Base-by-base conservation (phyloP, 352 stramenopile species). In the Globisporangium nodosum region DNA sequence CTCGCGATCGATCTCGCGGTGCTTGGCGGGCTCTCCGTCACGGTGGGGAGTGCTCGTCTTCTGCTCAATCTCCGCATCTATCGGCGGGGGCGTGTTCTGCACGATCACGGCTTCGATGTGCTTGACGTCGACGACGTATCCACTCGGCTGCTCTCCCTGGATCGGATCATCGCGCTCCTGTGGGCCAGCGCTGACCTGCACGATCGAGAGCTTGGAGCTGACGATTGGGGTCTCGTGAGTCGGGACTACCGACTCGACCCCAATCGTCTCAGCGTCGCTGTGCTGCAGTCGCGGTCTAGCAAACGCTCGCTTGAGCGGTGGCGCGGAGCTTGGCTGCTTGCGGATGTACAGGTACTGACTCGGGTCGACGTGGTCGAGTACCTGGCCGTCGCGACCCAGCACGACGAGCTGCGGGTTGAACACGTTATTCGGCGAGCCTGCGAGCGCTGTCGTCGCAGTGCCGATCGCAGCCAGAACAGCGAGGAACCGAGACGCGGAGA, bases 311-410 rank as follows among this genome's bases (percentile, higher is more conserved):
- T 27, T 12, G n/a, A 21, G 5, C 21, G 42, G 13, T 1, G 27
- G 13, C 6, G 39, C n/a, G 18, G 42, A 20, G 58, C 58, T 42
- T 51, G 70, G 39, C 20, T 30, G 52, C 13, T 15, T 40, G 56
- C 39, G 49, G 8, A 45, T 42, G 13, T 49, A 61, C 35, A 76
- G 63, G 60, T 74, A 78, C 20, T 71, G 54, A 37, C 45, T 66
- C 4, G 72, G 70, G 39, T 78, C 70, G 4, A 49, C 69, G 20
- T 61, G 63, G 16, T 57, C 51, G 16, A 81, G 56, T 1, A 73
- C 63, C 39, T 66, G 69, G 39, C 69, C 72, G 24, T 76, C 67
- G 9, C 57, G 66, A 5, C 65, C 65, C 3, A 81, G 60, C 49
- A 81, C 72, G 27, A 81, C 65, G 42, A 69, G 50, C 49, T 66